Base-by-base conservation (phyloP, 176 grass and related monocot species). In the Triticum monococcum region DNA sequence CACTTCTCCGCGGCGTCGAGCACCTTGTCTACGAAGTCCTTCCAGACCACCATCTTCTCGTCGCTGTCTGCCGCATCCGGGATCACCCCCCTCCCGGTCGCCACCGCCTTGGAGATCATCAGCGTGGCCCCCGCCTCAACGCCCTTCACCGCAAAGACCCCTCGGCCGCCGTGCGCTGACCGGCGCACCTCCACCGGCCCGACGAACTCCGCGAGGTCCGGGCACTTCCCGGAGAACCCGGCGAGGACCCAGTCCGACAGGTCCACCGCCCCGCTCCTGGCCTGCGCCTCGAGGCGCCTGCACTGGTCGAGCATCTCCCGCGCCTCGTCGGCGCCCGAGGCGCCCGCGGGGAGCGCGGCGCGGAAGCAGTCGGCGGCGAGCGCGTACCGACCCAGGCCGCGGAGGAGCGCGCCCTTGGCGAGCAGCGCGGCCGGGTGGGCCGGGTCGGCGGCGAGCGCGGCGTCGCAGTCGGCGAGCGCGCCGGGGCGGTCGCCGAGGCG, bases 31-130 rank as follows among this genome's bases (percentile, higher is more conserved):
- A 98, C 91, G 20, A 98, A 94, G 37, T 94, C 89, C 66, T 95
- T 98, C 96, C 96, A 98, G 86, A 98, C 88, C 69, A 95, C 88
- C 93, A 95, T 98, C 78, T 88, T 90, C 71, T 89, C 96, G n/a
- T 36, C 66, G 17, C 90, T 57, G 24, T 90, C 86, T 1, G 82
- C 61, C 12, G 71, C 77, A 28, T 94, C 90, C 18, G 86, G 82
- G 20, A 95, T 66, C 54, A 98, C 95, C 43, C 90, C 93, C 86
- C 96, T 95, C 32, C 90, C 91, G 3, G 52, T 80, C 9, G 86
- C 90, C 81, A 92, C 88, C 0, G 96, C 96, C 65, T 91, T 95
- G 30, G 91, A 59, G 54, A 98, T 84, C 57, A 95, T 72, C 75
- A 98, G 81, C 9, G 78, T 71, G 10, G 70, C 66, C 40, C 96